These are phyloP conservation scores for Lithospermum erythrorhizon DNA, from an alignment of 257 asterid genomes.

Conservation along the genomic window DNA sequence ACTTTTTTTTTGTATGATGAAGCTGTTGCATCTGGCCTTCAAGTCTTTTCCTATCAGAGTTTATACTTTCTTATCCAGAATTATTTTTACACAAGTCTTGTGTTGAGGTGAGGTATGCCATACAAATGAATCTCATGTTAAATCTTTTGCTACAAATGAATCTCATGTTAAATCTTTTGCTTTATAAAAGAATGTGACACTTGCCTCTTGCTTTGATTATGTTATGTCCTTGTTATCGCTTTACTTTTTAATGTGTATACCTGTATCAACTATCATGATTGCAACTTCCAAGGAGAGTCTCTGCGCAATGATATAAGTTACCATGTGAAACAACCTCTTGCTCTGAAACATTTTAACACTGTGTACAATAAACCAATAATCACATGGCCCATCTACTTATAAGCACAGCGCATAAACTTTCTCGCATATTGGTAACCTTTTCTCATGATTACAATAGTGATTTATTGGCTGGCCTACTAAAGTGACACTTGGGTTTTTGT, in stretches of 20 bases:
- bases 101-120: constrained; percentile 65
- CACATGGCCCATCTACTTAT: too few relatives aligned
- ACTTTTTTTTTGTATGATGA: constrained; percentile 12
- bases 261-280: constrained; percentile 1
- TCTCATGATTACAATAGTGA: not conserved
- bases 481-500: constrained; percentile 2
- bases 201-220: constrained; percentile 2
- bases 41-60: constrained; percentile 85
- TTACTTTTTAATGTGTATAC: not conserved
- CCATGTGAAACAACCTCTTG: too few relatives aligned
- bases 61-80: constrained; percentile 81
- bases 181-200: not conserved
- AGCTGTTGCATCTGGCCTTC: constrained; percentile 98
- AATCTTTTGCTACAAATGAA: not conserved
- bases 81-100: constrained; percentile 62
- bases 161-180: constrained; percentile 1
- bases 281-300: not conserved
- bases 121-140: constrained; percentile 1
- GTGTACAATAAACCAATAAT: too few relatives aligned
- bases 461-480: not conserved
- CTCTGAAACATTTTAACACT: too few relatives aligned
- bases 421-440: not conserved
- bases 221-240: not conserved
- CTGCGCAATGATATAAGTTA: not conserved
- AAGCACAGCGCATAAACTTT: not conserved